Conservation (phyloP, 371 early-diverging fungal species). For the Mucor circinelloides region DNA sequence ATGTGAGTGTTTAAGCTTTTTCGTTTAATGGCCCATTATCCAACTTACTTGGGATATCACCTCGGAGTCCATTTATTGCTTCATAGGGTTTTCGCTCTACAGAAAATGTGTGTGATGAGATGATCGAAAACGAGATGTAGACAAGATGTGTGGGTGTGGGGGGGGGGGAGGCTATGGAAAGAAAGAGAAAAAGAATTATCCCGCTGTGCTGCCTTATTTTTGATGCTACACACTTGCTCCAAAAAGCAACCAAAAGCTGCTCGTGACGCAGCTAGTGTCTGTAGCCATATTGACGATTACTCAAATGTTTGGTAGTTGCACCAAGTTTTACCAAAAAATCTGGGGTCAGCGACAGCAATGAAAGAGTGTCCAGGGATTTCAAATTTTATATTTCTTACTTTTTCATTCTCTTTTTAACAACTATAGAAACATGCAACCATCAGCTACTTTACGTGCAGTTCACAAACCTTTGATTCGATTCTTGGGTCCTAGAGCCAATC, state of each 20-base stretch:
- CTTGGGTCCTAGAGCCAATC: conserved; percentile 44
- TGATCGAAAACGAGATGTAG: not conserved
- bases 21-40: not conserved
- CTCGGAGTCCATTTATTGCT: conserved; percentile 46
- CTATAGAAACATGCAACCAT: conserved; percentile 38
- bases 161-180: not conserved
- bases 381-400: not conserved
- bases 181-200: conserved; percentile 13
- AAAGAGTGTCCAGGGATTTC: not conserved
- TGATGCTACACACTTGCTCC: not conserved
- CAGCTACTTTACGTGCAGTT: conserved; percentile 42
- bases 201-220: not conserved
- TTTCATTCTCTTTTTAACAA: conserved; percentile 4
- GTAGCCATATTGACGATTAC: not conserved
- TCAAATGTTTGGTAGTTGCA: not conserved
- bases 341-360: not conserved
- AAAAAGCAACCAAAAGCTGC: not conserved
- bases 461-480: conserved; percentile 55
- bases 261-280: conserved; percentile 5
- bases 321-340: not conserved
- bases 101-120: not conserved
- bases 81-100: conserved; percentile 24
- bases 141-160: not conserved
- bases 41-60: conserved; percentile 30
- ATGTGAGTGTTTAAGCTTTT: not conserved